Conservation (phyloP, 1,284 basidiomycete genomes). For the Cryptococcus floricola region DNA sequence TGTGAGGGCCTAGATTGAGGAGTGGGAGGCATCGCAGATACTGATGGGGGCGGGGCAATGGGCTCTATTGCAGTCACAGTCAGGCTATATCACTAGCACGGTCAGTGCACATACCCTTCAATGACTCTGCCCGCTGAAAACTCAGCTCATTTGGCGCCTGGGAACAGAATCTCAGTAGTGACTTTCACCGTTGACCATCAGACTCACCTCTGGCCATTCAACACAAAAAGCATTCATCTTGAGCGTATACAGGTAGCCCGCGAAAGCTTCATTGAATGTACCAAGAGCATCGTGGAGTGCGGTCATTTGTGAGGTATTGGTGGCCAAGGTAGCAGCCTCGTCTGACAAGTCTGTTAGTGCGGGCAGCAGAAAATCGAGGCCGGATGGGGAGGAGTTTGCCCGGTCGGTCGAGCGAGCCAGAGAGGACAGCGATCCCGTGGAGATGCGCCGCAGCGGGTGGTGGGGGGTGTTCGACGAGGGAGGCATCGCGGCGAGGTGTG, state of each 20-base stretch:
- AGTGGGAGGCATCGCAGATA: neutral
- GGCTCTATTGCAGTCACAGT: neutral
- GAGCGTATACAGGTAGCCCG: constrained; percentile 84
- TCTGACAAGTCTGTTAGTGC: constrained; percentile 81
- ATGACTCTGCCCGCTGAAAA: constrained; percentile 1
- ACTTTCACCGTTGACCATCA: neutral
- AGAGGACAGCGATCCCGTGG: constrained; percentile 81
- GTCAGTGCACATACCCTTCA: neutral
- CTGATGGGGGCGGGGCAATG: constrained; percentile 2
- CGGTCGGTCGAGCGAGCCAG: constrained; percentile 65
- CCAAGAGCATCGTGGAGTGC: constrained; percentile 70
- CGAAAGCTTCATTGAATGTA: constrained; percentile 88
- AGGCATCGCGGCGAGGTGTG: neutral
- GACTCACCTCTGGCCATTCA: constrained; percentile 78
- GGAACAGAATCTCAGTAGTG: neutral
- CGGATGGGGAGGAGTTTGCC: constrained; percentile 66
- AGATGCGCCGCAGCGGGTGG: constrained; percentile 75
- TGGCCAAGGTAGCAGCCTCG: constrained; percentile 73
- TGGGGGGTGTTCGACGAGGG: constrained; percentile 8
- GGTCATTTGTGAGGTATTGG: constrained; percentile 69
- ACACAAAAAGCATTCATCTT: constrained; percentile 91
- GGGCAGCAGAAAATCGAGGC: constrained; percentile 78
- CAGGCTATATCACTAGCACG: neutral
- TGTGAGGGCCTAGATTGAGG: neutral
- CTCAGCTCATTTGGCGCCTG: constrained; percentile 14